A percentile compares a stretch with the other conserved stretches of the same genome.
These are phyloP conservation scores for Acer saccharum DNA, from an alignment of 345 rosid genomes.

Conservation along the genomic window DNA sequence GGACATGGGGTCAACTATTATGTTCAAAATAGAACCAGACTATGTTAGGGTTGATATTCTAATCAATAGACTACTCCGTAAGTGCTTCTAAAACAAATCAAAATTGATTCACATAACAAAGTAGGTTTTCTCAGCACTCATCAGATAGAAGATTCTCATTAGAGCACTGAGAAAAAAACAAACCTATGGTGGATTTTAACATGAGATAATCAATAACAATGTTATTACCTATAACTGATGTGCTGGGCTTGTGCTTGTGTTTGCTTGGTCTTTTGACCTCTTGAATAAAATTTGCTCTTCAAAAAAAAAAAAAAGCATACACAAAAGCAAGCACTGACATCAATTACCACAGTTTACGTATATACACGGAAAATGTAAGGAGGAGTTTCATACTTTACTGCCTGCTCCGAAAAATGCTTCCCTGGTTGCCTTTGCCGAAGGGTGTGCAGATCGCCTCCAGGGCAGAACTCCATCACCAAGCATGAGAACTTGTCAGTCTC, in stretches of 20 bases:
- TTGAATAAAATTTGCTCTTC: too few species aligned
- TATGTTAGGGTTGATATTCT: too few species aligned
- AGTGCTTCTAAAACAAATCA: too few species aligned
- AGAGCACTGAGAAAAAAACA: too few species aligned
- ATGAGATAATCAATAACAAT: not conserved
- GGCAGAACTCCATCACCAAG: constrained; percentile 86
- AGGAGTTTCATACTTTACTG: constrained; percentile 58
- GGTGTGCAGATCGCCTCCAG: constrained; percentile 89
- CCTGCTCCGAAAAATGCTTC: constrained; percentile 79
- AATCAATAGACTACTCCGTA: not conserved
- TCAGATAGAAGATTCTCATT: too few species aligned
- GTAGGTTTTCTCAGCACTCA: too few species aligned
- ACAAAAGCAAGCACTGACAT: constrained; percentile 11
- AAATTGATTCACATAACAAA: too few species aligned
- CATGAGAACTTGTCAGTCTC: constrained; percentile 86
- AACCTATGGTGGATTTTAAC: not conserved
- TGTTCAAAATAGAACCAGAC: not conserved
- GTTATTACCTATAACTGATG: not conserved
- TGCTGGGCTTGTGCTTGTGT: too few species aligned
- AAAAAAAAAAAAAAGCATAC: too few species aligned
- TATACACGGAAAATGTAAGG: constrained; percentile 16
- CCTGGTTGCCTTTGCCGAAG: constrained; percentile 82
- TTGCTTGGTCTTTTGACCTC: too few species aligned
- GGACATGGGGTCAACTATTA: not conserved
- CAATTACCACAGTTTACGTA: not conserved